phyloP scores from a whole-genome alignment of 495 filamentous ascomycete genomes.

The Letharia lupina region DNA sequence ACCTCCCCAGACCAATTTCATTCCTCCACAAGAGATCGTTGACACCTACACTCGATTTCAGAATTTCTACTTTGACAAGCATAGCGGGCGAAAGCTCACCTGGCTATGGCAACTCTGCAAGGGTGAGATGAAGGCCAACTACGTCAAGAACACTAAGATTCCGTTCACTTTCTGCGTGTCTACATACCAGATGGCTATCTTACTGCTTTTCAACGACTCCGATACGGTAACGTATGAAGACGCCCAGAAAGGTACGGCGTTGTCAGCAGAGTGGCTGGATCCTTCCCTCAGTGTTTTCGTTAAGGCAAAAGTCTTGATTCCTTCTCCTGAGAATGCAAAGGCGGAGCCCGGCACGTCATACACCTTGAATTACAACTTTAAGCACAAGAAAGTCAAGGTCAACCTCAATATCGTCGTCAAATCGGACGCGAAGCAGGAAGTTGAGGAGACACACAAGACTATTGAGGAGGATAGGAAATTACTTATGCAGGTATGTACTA shows the following conservation, averaged over 20 bases:
- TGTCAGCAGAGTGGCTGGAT: conserved; percentile 73
- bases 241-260: conserved; percentile 68
- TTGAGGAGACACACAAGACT: conserved; percentile 96
- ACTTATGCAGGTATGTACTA: conserved; percentile 77
- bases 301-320: conserved; percentile 79
- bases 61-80: conserved; percentile 89
- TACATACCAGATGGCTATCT: conserved; percentile 92
- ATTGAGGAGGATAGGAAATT: conserved; percentile 97
- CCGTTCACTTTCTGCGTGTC: conserved; percentile 97
- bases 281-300: conserved; percentile 73
- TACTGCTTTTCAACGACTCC: conserved; percentile 91
- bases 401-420: conserved; percentile 94
- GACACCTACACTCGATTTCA: conserved; percentile 83
- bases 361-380: conserved; percentile 84
- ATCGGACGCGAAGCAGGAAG: conserved; percentile 88
- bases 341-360: conserved; percentile 67
- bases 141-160: conserved; percentile 76
- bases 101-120: conserved; percentile 99
- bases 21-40: conserved; percentile 73
- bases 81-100: conserved; percentile 89
- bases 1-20: conserved; percentile 75
- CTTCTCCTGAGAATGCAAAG: conserved; percentile 62
- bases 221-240: conserved; percentile 82
- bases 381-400: conserved; percentile 93
- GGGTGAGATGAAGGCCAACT: conserved; percentile 87